These are phyloP conservation scores for Madurella fahalii DNA, from an alignment of 2,329 filamentous ascomycete species.

Conservation along the genomic window DNA sequence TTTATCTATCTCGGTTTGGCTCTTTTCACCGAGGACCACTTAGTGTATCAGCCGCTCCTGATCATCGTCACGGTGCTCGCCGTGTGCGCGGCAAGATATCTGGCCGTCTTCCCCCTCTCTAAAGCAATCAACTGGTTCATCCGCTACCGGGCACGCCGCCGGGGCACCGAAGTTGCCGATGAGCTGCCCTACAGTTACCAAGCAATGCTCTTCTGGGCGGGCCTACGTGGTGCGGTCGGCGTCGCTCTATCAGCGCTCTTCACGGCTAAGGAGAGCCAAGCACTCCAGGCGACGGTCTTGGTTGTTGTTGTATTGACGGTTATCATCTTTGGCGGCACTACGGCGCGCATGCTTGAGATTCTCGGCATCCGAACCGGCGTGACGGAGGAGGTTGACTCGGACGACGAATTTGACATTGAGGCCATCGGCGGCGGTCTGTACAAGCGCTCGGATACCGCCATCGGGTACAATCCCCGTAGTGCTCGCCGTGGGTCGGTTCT, in stretches of 20 bases:
- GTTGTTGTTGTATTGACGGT: constrained; percentile 96
- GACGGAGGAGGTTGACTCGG: constrained; percentile 93
- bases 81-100: constrained; percentile 88
- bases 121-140: constrained; percentile 89
- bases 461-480: constrained; percentile 72
- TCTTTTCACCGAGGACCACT: constrained; percentile 82
- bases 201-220: constrained; percentile 99
- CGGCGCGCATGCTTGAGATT: constrained; percentile 95
- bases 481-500: constrained; percentile 57
- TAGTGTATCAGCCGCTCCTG: constrained; percentile 90
- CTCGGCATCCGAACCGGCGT: constrained; percentile 94
- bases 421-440: constrained; percentile 69
- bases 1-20: constrained; percentile 98
- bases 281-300: constrained; percentile 88
- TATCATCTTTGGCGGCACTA: constrained; percentile 98
- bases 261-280: constrained; percentile 73
- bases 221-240: constrained; percentile 88
- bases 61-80: constrained; percentile 90
- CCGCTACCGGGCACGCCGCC: constrained; percentile 73
- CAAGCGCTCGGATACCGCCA: constrained; percentile 71
- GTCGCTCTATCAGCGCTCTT: constrained; percentile 90
- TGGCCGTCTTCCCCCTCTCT: constrained; percentile 90
- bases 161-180: constrained; percentile 70
- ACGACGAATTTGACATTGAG: constrained; percentile 98
- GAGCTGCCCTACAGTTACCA: constrained; percentile 94